Percentiles rank a stretch among this genome's conserved stretches.
Evolutionary conservation across 164 flowering plant genomes (phyloP).

Genomic region (Houttuynia cordata): DNA sequence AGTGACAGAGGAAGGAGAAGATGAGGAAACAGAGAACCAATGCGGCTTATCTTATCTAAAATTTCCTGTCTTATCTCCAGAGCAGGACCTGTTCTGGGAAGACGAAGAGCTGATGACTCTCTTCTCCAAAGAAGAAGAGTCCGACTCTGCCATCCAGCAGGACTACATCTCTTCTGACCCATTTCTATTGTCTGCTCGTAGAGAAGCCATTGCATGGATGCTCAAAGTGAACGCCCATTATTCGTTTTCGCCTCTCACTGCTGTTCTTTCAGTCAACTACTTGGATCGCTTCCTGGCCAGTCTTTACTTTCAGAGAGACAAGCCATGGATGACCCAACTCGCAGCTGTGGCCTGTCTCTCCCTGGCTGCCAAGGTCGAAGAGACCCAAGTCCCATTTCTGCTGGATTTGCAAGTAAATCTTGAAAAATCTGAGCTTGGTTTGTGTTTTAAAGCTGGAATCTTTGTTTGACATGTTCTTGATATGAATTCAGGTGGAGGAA

Average conservation of each 20-base stretch:
- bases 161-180: conserved; percentile 16
- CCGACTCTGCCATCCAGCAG: background rate
- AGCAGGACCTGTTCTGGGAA: conserved; percentile 49
- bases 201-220: conserved; percentile 67
- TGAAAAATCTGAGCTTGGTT: background rate
- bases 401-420: conserved; percentile 64
- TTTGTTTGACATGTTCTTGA: background rate
- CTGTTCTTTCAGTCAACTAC: conserved; percentile 61
- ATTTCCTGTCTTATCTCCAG: conserved; percentile 6
- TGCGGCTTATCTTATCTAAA: conserved; percentile 1
- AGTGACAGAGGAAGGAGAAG: background rate
- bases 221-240: conserved; percentile 44
- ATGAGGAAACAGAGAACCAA: conserved; percentile 16
- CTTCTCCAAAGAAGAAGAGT: conserved; percentile 35
- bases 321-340: conserved; percentile 85
- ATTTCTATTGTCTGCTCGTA: conserved; percentile 26
- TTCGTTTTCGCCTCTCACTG: conserved; percentile 58
- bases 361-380: conserved; percentile 84
- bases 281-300: conserved; percentile 57
- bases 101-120: conserved; percentile 35
- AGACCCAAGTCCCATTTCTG: conserved; percentile 69
- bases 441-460: background rate
- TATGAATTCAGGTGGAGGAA: conserved; percentile 46
- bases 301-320: conserved; percentile 37
- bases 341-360: conserved; percentile 82